These are phyloP conservation scores for Diplodia seriata DNA, from an alignment of 2,329 filamentous ascomycete species.

Conservation along the genomic window DNA sequence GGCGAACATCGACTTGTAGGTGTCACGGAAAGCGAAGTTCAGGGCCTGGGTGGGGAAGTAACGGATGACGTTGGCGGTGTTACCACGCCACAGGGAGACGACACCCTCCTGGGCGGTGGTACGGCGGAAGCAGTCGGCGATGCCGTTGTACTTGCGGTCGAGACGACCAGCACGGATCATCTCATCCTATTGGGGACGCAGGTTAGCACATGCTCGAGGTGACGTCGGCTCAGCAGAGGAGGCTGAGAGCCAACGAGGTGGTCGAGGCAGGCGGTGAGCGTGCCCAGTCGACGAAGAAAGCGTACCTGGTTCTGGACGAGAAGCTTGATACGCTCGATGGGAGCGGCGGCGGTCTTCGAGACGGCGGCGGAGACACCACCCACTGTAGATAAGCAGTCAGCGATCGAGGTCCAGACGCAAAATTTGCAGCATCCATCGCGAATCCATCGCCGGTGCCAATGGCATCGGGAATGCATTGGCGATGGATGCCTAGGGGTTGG, in stretches of 20 bases:
- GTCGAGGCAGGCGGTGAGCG: background rate
- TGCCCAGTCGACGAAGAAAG: constrained; percentile 37
- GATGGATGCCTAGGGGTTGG: constrained; percentile 22
- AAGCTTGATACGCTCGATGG: constrained; percentile 99
- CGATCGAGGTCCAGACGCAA: constrained; percentile 32
- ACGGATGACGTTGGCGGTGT: constrained; percentile 99
- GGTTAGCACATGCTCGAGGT: constrained; percentile 37
- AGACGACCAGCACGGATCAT: constrained; percentile 99
- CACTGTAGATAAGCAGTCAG: constrained; percentile 70
- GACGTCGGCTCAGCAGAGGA: background rate
- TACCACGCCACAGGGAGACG: constrained; percentile 97
- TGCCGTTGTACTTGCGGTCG: constrained; percentile 94
- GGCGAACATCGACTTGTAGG: constrained; percentile 99
- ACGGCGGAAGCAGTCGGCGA: constrained; percentile 92
- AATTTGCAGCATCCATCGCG: constrained; percentile 15
- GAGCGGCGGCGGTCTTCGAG: constrained; percentile 99
- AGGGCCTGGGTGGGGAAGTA: constrained; percentile 99
- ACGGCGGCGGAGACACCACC: constrained; percentile 99
- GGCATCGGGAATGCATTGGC: constrained; percentile 34
- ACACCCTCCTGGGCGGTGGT: constrained; percentile 91
- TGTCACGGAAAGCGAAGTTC: constrained; percentile 99
- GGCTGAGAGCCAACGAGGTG: background rate
- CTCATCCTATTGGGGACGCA: constrained; percentile 76
- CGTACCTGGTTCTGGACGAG: constrained; percentile 99
- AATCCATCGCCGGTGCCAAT: constrained; percentile 37